Evolutionary conservation across 2,329 filamentous ascomycete genomes (phyloP), one percentile per base, ranked within the genome.

Genomic region (Cercospora sesami): DNA sequence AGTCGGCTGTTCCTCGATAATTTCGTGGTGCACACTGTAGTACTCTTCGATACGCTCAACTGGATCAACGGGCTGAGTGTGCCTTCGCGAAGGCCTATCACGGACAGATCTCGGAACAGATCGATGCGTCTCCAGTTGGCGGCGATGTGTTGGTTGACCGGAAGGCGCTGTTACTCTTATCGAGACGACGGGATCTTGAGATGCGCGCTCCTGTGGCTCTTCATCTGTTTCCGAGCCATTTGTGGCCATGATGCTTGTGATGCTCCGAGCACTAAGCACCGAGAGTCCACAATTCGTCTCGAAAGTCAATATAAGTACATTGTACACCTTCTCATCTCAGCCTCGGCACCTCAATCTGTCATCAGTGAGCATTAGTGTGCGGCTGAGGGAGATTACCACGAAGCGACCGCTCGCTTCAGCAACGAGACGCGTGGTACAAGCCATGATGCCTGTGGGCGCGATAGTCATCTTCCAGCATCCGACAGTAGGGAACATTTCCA

Each of bases 381-480:
- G 62, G 62, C 62, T 64, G 62, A 64, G 51, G n/a, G 16, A 53
- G 33, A 33, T 45, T 3, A 58, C 58, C 62, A 48, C 33, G 62
- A 53, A 48, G 33, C 51, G 48, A 51, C 28, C 39, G 18, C 33
- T 64, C 62, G 62, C 62, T 58, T 64, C 14, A n/a, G 53, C 18
- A 28, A 36, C 3, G 12, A n/a, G 53, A 39, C 23, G 28, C 60
- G 14, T 23, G 30, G 26, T 10, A 21, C 5, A 33, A n/a, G 42
- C 26, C 42, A 33, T 36, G 60, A 21, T 59, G 28, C 7, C 30
- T 30, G 36, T 9, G 7, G n/a, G 16, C 48, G 16, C 26, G 14
- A 53, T 28, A 53, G 2, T 53, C 14, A 26, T 28, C 48, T 28
- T 53, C 23, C 26, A 28, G 1, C 23, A 18, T 36, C 31, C 16